Conservation (phyloP, 1,139 yeast genomes). For the Eremothecium coryli region DNA sequence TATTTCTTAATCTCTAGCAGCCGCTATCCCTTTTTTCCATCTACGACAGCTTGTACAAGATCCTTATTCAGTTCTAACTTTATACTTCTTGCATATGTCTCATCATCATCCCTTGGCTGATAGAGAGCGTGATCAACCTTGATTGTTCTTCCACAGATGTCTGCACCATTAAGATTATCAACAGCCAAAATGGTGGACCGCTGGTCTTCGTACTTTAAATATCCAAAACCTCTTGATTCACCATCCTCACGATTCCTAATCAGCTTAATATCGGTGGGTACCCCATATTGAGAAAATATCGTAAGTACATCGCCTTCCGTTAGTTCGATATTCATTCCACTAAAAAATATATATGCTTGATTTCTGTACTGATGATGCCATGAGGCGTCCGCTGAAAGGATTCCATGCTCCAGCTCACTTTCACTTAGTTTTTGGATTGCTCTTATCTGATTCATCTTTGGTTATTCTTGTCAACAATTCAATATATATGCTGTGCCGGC, state of each 20-base stretch:
- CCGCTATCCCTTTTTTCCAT: too few relatives aligned
- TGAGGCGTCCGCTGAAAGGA: constrained; percentile 49
- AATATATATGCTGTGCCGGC: too few relatives aligned
- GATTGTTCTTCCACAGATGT: constrained; percentile 47
- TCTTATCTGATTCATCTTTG: constrained; percentile 24
- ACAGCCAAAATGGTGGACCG: constrained; percentile 77
- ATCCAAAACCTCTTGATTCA: constrained; percentile 68
- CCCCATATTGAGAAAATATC: constrained; percentile 84
- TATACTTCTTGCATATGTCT: constrained; percentile 31
- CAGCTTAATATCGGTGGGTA: constrained; percentile 69
- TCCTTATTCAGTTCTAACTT: constrained; percentile 22
- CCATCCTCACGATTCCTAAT: constrained; percentile 64
- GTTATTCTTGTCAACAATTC: too few relatives aligned
- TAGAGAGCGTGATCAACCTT: constrained; percentile 74
- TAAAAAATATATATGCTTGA: constrained; percentile 57
- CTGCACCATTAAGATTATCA: constrained; percentile 75
- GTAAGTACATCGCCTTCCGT: constrained; percentile 68
- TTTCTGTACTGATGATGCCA: constrained; percentile 87
- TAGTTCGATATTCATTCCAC: constrained; percentile 57
- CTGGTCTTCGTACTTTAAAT: constrained; percentile 73
- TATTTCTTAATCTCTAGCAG: too few relatives aligned
- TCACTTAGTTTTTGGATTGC: constrained; percentile 56
- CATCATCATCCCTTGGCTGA: constrained; percentile 43
- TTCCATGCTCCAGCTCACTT: constrained; percentile 55
- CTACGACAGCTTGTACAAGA: constrained; percentile 7